Percentiles rank a stretch among this genome's conserved stretches.
These are phyloP conservation scores for Cordyceps militaris DNA, from an alignment of 2,329 filamentous ascomycete species.

Conservation along the genomic window DNA sequence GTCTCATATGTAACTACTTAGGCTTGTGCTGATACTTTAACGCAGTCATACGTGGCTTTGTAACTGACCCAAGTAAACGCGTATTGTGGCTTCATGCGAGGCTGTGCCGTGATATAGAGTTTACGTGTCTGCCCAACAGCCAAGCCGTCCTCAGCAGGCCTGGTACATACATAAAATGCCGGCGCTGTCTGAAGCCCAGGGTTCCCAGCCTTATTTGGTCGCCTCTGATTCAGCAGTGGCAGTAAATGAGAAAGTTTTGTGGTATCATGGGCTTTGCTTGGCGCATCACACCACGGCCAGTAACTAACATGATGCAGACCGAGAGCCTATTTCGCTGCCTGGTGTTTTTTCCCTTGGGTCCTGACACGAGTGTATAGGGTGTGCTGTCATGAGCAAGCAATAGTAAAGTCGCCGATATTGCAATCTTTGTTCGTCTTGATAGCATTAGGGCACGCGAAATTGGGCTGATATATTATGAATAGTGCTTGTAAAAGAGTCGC, in stretches of 20 bases:
- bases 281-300: not conserved
- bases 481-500: not conserved
- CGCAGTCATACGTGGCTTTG: too few relatives aligned
- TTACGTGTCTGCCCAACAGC: not conserved
- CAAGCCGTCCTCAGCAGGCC: too few relatives aligned
- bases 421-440: too few relatives aligned
- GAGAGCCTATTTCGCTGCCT: not conserved
- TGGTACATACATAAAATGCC: too few relatives aligned
- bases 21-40: too few relatives aligned
- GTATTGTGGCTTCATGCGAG: not conserved
- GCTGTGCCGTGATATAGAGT: conserved; percentile 4
- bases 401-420: not conserved
- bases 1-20: too few relatives aligned
- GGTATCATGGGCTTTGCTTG: not conserved
- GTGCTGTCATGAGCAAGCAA: not conserved
- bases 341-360: not conserved
- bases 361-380: not conserved
- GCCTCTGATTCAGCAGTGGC: too few relatives aligned
- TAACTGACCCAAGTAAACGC: not conserved
- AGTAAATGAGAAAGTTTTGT: not conserved
- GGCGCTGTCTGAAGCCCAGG: not conserved
- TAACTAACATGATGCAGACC: not conserved
- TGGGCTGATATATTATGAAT: too few relatives aligned
- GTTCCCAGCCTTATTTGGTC: not conserved
- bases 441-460: too few relatives aligned